Percentiles rank a stretch among this genome's conserved stretches.
phyloP scores from a whole-genome alignment of 1,284 basidiomycete species.

The Papiliotrema terrestris region DNA sequence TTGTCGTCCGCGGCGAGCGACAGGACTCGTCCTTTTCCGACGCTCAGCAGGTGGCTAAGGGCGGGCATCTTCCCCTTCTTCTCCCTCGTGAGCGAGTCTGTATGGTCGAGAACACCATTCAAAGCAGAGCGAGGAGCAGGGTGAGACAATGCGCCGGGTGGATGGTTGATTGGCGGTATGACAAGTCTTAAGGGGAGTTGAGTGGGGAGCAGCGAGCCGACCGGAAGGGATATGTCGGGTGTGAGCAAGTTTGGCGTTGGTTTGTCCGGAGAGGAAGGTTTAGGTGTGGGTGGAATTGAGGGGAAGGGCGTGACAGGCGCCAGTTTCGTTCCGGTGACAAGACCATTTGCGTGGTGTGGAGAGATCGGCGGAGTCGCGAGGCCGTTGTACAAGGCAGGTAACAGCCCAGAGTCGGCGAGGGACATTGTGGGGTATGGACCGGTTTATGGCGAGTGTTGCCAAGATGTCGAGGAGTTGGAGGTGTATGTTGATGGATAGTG shows the following conservation, averaged over 20 bases:
- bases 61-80: conserved; percentile 43
- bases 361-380: not conserved
- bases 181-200: conserved; percentile 1
- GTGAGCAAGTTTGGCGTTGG: not conserved
- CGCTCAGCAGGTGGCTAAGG: conserved; percentile 44
- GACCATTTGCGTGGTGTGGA: not conserved
- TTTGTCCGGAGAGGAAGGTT: not conserved
- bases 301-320: not conserved
- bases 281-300: not conserved
- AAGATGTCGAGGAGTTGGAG: not conserved
- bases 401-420: not conserved
- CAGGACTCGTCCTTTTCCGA: conserved; percentile 55
- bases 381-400: not conserved
- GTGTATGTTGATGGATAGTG: not conserved
- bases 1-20: conserved; percentile 67
- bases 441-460: not conserved
- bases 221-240: not conserved
- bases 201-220: conserved; percentile 2
- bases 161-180: too few relatives aligned
- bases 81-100: conserved; percentile 46
- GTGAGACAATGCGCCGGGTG: not conserved
- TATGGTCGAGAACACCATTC: too few relatives aligned
- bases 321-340: not conserved
- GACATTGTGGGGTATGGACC: not conserved
- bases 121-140: too few relatives aligned